Evolutionary conservation across 2,329 filamentous ascomycete species (phyloP).

Genomic region (Calonectria naviculata): DNA sequence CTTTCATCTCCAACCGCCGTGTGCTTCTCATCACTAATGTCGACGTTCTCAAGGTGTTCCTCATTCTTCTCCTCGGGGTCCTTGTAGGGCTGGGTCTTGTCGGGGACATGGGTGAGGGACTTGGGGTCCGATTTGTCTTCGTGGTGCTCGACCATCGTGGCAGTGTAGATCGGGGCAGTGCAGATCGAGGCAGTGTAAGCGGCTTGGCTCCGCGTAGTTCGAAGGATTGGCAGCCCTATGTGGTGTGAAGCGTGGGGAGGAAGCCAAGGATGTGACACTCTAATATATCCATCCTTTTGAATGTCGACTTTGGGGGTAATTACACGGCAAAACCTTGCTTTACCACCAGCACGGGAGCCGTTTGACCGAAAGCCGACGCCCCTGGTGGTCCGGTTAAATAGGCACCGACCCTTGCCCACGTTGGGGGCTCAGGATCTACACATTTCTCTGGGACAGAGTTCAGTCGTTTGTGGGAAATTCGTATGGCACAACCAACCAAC

Average conservation of each 20-base stretch:
- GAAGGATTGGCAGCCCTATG: background rate
- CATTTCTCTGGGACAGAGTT: background rate
- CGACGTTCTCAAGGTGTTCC: background rate
- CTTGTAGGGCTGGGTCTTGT: background rate
- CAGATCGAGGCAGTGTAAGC: conserved; percentile 3
- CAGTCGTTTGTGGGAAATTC: conserved; percentile 17
- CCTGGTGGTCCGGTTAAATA: conserved; percentile 1
- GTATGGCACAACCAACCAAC: background rate
- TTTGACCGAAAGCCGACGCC: background rate
- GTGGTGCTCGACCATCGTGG: conserved; percentile 26
- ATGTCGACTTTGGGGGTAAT: background rate
- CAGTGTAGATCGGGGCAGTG: background rate
- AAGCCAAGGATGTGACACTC: background rate
- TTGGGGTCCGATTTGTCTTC: conserved; percentile 29
- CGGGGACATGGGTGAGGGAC: background rate
- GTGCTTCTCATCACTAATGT: background rate
- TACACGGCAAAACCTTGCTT: background rate
- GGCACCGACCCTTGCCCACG: background rate
- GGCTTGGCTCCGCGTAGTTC: background rate
- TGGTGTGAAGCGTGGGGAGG: background rate
- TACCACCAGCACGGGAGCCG: background rate
- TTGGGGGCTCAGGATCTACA: background rate
- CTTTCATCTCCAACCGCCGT: background rate
- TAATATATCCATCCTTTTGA: background rate
- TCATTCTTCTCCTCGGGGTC: background rate